Evolutionary conservation across 306 rosid species (phyloP), one percentile per base, ranked within the genome.

Genomic region (Fagus sylvatica): DNA sequence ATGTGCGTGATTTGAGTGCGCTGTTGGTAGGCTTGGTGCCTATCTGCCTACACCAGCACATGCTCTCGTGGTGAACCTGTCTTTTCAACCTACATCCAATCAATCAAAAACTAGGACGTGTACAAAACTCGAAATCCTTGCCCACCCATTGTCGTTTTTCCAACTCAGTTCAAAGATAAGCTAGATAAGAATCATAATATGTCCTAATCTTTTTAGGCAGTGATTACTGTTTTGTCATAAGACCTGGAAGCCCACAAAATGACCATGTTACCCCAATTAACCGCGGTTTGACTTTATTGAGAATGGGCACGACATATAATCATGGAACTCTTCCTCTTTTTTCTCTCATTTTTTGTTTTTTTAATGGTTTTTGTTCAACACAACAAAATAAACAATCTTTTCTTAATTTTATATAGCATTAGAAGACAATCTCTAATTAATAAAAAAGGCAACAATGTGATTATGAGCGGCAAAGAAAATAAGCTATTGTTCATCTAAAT

Each of bases 91-190:
- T 4, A 17, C 36, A 65, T 74, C 74, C 82, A 54, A 55, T 76
- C 83, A 78, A 78, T 78, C 72, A 77, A 70, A 61, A 72, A 48
- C 68, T 39, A 71, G 36, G 79, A 80, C 81, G 76, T 73, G 81
- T 74, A 79, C 48, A 70, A 74, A 71, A 75, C 84, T 48, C 66
- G 4, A 46, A 46, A 46, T 10, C 51, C 51, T 8, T 10, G 9
- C 51, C 74, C 71, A 60, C 66, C 32, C 69, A 8, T 34, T 74
- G 85, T 83, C 89, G 71, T 83, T 80, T 77, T 79, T 82, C 69
- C 59, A 65, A 33, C 74, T 56, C 37, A 2, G 39, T 34, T 49
- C 51, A 30, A 22, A 60, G 73, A 59, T 61, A 70, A 41, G 70
- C 36, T 55, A 74, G 49, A 33, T 15, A 7, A 48, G 76, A 60